A percentile compares a stretch with the other conserved stretches of the same genome.
These are phyloP conservation scores for Lunasporangiospora selenospora DNA, from an alignment of 192 early-diverging fungal species.

Conservation along the genomic window DNA sequence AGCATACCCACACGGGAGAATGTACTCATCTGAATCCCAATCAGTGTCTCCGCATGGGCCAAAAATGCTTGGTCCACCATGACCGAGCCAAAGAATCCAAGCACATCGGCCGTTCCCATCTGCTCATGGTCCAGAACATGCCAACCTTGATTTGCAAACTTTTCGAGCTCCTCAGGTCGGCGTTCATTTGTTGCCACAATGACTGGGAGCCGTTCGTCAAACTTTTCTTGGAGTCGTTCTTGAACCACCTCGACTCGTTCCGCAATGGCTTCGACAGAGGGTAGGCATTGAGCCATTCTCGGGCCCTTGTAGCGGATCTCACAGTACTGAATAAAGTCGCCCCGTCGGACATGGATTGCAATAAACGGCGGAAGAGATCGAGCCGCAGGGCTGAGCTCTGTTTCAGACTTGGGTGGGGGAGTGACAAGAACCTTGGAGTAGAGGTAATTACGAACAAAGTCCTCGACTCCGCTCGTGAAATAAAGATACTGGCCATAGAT, in stretches of 20 bases:
- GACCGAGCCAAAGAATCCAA: background rate
- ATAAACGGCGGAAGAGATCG: background rate
- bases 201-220: constrained; percentile 8
- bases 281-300: constrained; percentile 15
- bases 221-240: background rate
- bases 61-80: background rate
- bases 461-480: constrained; percentile 17
- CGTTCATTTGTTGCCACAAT: constrained; percentile 32
- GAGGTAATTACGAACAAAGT: constrained; percentile 14
- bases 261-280: constrained; percentile 10
- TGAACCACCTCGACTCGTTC: constrained; percentile 7
- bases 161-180: constrained; percentile 6
- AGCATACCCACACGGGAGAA: background rate
- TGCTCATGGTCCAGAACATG: constrained; percentile 10
- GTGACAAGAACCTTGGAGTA: background rate
- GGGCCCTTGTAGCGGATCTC: constrained; percentile 3
- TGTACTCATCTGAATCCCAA: background rate
- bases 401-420: background rate
- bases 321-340: constrained; percentile 26
- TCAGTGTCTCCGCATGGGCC: background rate
- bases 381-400: background rate
- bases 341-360: constrained; percentile 25
- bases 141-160: constrained; percentile 26
- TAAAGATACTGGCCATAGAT: constrained; percentile 30
- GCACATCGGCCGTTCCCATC: background rate